Conservation (phyloP, 2,329 filamentous ascomycete species). For the Fusarium newnesense region DNA sequence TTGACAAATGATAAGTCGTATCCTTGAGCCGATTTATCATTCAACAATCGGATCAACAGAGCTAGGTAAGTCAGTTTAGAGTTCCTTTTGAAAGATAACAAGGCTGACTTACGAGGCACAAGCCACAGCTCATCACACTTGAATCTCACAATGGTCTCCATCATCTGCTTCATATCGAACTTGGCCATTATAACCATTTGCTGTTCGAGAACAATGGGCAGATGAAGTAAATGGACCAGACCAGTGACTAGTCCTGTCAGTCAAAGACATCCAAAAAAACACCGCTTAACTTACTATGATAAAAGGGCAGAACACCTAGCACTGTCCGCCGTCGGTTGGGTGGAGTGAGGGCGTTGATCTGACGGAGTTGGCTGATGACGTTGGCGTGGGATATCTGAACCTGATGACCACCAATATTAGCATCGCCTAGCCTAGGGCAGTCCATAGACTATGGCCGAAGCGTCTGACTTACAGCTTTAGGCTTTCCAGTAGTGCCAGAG, state of each 20-base stretch:
- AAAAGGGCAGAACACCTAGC: background rate
- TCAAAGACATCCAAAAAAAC: fast-evolving
- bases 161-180: background rate
- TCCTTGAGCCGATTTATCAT: background rate
- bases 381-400: background rate
- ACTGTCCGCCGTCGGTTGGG: background rate
- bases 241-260: background rate
- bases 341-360: background rate
- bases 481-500: background rate
- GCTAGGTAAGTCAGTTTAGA: fast-evolving
- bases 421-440: no score
- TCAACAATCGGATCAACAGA: background rate
- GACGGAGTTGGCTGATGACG: background rate
- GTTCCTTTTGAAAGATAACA: fast-evolving
- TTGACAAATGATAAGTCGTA: background rate
- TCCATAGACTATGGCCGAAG: no score
- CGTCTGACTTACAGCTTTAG: background rate
- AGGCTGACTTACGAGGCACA: background rate
- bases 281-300: background rate
- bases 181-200: background rate
- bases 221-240: background rate
- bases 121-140: background rate
- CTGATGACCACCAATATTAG: background rate
- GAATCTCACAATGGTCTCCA: background rate
- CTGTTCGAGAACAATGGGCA: background rate